Evolutionary conservation across 495 filamentous ascomycete genomes (phyloP).

Genomic region (Delitschia confertaspora): DNA sequence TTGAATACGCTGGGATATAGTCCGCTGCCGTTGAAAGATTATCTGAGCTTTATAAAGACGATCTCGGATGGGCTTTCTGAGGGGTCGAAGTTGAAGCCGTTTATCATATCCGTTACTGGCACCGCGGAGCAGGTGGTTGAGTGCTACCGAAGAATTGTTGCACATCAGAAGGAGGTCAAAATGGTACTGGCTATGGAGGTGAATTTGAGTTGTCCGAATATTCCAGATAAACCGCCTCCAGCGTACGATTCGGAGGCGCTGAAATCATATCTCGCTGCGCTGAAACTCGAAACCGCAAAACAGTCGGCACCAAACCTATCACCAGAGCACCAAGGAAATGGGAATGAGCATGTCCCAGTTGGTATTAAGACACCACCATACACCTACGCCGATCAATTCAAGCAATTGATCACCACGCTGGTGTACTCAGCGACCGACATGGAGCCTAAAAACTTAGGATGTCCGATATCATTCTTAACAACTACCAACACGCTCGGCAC

Average conservation of each 20-base stretch:
- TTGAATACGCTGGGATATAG: constrained; percentile 42
- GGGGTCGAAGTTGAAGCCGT: constrained; percentile 38
- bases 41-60: constrained; percentile 31
- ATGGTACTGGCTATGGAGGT: constrained; percentile 53
- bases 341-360: constrained; percentile 34
- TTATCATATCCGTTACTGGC: constrained; percentile 66
- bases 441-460: constrained; percentile 12
- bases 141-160: constrained; percentile 37
- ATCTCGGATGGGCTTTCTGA: constrained; percentile 14
- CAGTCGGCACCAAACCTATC: constrained; percentile 3
- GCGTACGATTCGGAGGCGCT: constrained; percentile 49
- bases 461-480: constrained; percentile 54
- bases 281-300: constrained; percentile 24
- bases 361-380: constrained; percentile 67
- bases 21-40: constrained; percentile 32
- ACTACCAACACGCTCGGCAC: constrained; percentile 64
- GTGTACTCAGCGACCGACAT: constrained; percentile 25
- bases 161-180: constrained; percentile 24
- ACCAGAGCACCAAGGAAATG: background rate
- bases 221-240: constrained; percentile 54
- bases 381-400: constrained; percentile 54
- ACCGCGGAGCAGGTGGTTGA: constrained; percentile 39
- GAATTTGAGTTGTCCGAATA: constrained; percentile 69
- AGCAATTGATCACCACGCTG: constrained; percentile 43
- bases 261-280: constrained; percentile 38